These are phyloP conservation scores for Kwoniella sp. DNA, from an alignment of 768 basidiomycete genomes.

Conservation along the genomic window DNA sequence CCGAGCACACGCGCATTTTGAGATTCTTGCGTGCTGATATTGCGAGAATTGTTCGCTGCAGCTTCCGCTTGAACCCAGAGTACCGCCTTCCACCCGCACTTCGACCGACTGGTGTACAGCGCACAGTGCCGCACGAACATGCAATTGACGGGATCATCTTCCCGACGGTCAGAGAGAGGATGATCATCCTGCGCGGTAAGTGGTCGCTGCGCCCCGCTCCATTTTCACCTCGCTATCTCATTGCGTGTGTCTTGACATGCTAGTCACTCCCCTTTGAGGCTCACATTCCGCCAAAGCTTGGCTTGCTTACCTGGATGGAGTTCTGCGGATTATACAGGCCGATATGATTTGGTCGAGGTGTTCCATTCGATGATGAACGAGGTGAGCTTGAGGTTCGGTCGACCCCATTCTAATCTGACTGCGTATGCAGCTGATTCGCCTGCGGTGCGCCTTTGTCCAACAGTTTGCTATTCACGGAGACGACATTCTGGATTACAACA, in stretches of 20 bases:
- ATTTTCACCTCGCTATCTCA: too few relatives aligned
- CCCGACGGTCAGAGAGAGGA: constrained; percentile 84
- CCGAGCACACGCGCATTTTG: too few relatives aligned
- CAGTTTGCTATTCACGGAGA: constrained; percentile 72
- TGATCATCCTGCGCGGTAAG: constrained; percentile 82
- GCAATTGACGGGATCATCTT: constrained; percentile 88
- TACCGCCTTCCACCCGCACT: constrained; percentile 88
- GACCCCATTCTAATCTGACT: background rate
- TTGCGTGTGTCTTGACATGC: too few relatives aligned
- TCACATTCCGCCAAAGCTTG: constrained; percentile 3
- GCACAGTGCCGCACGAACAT: constrained; percentile 83
- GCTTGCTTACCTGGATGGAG: background rate
- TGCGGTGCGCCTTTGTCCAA: background rate
- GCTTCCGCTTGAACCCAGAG: constrained; percentile 63
- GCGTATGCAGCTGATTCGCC: background rate
- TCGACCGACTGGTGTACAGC: constrained; percentile 84
- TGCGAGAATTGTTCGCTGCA: background rate
- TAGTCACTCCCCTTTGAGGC: too few relatives aligned
- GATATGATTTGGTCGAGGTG: constrained; percentile 68
- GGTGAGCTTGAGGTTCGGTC: constrained; percentile 56
- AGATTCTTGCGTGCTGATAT: too few relatives aligned
- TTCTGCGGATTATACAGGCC: constrained; percentile 16
- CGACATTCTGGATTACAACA: constrained; percentile 82
- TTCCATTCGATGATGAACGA: constrained; percentile 70
- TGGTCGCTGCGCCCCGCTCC: too few relatives aligned